A percentile compares a stretch with the other conserved stretches of the same genome.
Conservation (phyloP, 2,329 filamentous ascomycete genomes). For the Cordyceps cicadae region DNA sequence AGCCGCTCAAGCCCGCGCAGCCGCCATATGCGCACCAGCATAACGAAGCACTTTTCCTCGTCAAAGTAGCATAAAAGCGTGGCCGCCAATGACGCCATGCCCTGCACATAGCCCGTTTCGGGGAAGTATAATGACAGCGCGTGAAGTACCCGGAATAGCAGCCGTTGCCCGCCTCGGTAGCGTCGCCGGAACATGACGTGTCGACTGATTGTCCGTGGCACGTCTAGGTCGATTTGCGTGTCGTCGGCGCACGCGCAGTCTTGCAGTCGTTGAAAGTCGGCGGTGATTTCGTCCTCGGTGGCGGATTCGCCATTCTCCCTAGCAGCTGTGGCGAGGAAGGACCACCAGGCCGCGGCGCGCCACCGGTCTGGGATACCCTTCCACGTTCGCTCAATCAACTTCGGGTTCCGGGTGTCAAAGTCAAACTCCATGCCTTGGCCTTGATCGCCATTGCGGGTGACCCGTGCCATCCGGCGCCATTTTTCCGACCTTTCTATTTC, state of each 20-base stretch:
- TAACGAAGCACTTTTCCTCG: conserved; percentile 87
- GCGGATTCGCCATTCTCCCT: conserved; percentile 49
- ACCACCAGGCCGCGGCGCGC: conserved; percentile 90
- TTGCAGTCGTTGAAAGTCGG: conserved; percentile 65
- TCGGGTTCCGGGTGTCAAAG: conserved; percentile 75
- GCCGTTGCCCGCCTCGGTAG: conserved; percentile 83
- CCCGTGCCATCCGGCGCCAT: conserved; percentile 58
- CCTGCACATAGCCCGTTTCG: conserved; percentile 90
- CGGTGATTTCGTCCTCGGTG: conserved; percentile 63
- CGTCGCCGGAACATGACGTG: conserved; percentile 95
- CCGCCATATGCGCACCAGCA: conserved; percentile 93
- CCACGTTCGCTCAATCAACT: conserved; percentile 87
- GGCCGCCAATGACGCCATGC: conserved; percentile 89
- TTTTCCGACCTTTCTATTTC: conserved; percentile 57
- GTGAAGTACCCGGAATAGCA: conserved; percentile 88
- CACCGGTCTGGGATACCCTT: conserved; percentile 96
- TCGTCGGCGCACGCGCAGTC: conserved; percentile 75
- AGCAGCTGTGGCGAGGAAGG: conserved; percentile 75
- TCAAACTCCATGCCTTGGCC: conserved; percentile 58
- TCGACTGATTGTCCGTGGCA: conserved; percentile 85
- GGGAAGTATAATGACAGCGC: conserved; percentile 86
- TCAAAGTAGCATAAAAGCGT: conserved; percentile 95
- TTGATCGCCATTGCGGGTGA: conserved; percentile 32
- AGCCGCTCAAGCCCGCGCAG: conserved; percentile 77
- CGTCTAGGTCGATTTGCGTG: conserved; percentile 93